phyloP scores from a whole-genome alignment of 2,329 filamentous ascomycete species.

The Colletotrichum abscissum region DNA sequence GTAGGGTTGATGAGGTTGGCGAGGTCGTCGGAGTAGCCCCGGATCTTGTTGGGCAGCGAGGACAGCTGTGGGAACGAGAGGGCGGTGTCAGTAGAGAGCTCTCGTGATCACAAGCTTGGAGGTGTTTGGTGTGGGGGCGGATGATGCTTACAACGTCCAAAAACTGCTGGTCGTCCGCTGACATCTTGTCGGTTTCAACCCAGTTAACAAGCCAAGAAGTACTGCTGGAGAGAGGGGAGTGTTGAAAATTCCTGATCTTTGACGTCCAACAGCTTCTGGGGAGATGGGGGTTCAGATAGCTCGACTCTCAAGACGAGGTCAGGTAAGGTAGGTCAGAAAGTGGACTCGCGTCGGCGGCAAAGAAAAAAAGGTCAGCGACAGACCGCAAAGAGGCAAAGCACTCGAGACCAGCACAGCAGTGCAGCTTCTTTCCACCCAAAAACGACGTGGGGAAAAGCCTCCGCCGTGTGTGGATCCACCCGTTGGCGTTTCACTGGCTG shows the following conservation, averaged over 20 bases:
- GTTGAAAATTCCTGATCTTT: neutral
- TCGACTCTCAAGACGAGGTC: neutral
- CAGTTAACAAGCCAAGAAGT: neutral
- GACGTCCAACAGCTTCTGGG: constrained; percentile 2
- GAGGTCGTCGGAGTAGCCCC: constrained; percentile 76
- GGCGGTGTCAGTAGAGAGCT: constrained; percentile 25
- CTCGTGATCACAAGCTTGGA: constrained; percentile 8
- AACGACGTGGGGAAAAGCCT: constrained; percentile 4
- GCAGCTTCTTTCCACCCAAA: neutral
- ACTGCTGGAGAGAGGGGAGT: neutral
- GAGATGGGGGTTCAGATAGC: constrained; percentile 2
- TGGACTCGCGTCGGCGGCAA: constrained; percentile 11
- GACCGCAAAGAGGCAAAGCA: neutral
- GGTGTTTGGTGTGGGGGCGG: neutral
- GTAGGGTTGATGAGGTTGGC: constrained; percentile 85
- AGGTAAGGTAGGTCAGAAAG: constrained; percentile 5
- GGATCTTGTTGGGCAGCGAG: constrained; percentile 71
- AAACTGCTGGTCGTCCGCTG: constrained; percentile 82
- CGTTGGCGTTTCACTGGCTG: constrained; percentile 24
- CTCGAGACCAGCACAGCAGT: neutral
- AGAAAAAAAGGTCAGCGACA: constrained; percentile 26
- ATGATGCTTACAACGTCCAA: constrained; percentile 75
- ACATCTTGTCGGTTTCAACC: constrained; percentile 65
- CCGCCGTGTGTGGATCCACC: constrained; percentile 3
- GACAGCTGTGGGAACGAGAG: constrained; percentile 55